A percentile compares a stretch with the other conserved stretches of the same genome.
Evolutionary conservation across 169 alveolate species (phyloP).

Genomic region (Plasmodium falciparum): DNA sequence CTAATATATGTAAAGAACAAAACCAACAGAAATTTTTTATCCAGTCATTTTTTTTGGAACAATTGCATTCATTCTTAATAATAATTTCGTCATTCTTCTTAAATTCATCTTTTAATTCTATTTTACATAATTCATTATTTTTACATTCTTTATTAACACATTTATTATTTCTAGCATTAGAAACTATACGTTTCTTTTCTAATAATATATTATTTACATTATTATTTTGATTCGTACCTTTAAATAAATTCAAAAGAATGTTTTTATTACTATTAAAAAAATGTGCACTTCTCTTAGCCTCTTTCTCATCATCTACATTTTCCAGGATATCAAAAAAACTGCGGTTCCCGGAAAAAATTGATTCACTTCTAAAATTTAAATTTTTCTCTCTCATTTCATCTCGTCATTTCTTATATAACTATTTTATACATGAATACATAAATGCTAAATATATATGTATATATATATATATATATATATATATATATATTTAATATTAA

Average conservation of each 20-base stretch:
- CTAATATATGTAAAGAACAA: slow-evolving; percentile 61
- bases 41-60: slow-evolving; percentile 35
- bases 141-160: slow-evolving; percentile 4
- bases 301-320: slow-evolving; percentile 60
- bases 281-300: slow-evolving; percentile 62
- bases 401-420: slow-evolving; percentile 24
- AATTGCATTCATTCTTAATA: slow-evolving; percentile 4
- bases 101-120: neutral
- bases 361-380: slow-evolving; percentile 56
- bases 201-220: slow-evolving; percentile 20
- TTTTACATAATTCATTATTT: neutral
- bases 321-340: slow-evolving; percentile 58
- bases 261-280: slow-evolving; percentile 69
- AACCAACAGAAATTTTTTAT: slow-evolving; percentile 62
- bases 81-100: neutral
- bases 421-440: neutral
- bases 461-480: neutral
- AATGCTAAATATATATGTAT: neutral
- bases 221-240: slow-evolving; percentile 16
- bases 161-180: neutral
- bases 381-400: slow-evolving; percentile 75
- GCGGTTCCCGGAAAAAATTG: slow-evolving; percentile 21
- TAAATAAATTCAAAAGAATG: slow-evolving; percentile 43
- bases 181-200: neutral
- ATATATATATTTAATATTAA: slow-evolving; percentile 3